Base-by-base conservation (phyloP, 2,329 filamentous ascomycete species). In the Verticillium nonalfalfae region DNA sequence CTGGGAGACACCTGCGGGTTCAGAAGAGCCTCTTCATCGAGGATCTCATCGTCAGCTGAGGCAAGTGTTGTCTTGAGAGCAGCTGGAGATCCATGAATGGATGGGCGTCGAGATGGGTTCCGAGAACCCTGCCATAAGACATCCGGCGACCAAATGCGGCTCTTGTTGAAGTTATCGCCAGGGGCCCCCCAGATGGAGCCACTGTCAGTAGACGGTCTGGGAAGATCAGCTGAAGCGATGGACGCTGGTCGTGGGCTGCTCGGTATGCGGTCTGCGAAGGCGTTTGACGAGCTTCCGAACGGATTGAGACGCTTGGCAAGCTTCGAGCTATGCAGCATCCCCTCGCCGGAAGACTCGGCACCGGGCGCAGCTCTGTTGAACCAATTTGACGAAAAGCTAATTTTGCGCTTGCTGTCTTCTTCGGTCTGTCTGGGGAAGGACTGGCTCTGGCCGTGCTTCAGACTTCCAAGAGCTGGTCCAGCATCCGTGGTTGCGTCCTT, bases 101-200 rank as follows among this genome's bases (percentile, higher is more conserved):
- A 96, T 14, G 91, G 90, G 39, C 93, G 85, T 58, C 93, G 85
- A 38, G 93, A 96, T 7, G 89, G 88, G 68, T 86, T 90, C 45
- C 90, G 80, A 1, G 83, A 85, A 21, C 73, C 68, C 82, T 83
- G 85, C 11, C 76, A 74, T 31, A 75, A 76, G 36, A 80, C 78
- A n/a, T 81, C 79, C 0, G 77, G 73, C 5, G 90, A 90, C 88
- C 89, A 95, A 1, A 89, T 77, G 57, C 86, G 81, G 60, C 79
- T 83, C 57, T 45, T 59, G 45, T 34, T 59, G 45, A 59, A 59
- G 40, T 85, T 88, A 14, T 79, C 76, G n/a, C 74, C 75, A 0
- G 79, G 78, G 1, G 82, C 81, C 72, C 87, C 89, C 75, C 90
- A 91, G 63, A 93, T 90, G 31, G 88, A 90, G 57, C 87, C 85